Base-by-base conservation (phyloP, 1,284 basidiomycete genomes). In the Grifola frondosa region DNA sequence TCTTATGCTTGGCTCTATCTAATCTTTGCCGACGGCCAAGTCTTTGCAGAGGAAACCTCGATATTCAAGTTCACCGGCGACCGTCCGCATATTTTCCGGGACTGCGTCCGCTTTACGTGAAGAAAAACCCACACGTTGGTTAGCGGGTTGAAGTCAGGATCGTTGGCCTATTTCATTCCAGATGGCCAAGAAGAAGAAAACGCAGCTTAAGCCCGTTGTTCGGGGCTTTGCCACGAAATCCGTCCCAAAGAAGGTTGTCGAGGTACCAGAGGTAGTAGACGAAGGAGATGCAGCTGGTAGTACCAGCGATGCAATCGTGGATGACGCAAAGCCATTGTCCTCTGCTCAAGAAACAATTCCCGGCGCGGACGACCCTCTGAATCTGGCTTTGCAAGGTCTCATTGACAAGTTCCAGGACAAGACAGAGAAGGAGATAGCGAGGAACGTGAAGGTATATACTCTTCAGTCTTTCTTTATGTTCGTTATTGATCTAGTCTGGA, bases 161-260 rank as follows among this genome's bases (percentile, higher is more conserved):
- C 6, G 20, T 29, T 25, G 24, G 47, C 49, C 44, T 45, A 26
- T 24, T 44, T 22, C 26, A 22, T 38, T 48, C 34, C 47, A 13
- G 53, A 89, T 91, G 88, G 77, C 83, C 38, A 94, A 94, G 75
- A 94, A 91, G 73, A 91, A 85, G 75, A 93, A 90, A 68, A 78
- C 81, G 2, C 84, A 89, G 54, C 61, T 90, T 56, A 92, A 91
- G 66, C 83, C 87, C 45, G 70, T 86, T 46, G 77, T 62, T 29
- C 75, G 84, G 44, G 90, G 88, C 12, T 93, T 95, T 59, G 88
- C 91, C 29, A 94, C 92, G 1, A 91, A 88, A 7, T 97, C 94
- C 20, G 78, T 85, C 36, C 91, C 85, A 42, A 96, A 90, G 77
- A 95, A 91, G 67, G 70, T 73, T 31, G 68, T 70, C 35, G 64